A percentile compares a stretch with the other conserved stretches of the same genome.
Evolutionary conservation across 2,329 filamentous ascomycete species (phyloP).

Genomic region (Hypomyces rosellus): DNA sequence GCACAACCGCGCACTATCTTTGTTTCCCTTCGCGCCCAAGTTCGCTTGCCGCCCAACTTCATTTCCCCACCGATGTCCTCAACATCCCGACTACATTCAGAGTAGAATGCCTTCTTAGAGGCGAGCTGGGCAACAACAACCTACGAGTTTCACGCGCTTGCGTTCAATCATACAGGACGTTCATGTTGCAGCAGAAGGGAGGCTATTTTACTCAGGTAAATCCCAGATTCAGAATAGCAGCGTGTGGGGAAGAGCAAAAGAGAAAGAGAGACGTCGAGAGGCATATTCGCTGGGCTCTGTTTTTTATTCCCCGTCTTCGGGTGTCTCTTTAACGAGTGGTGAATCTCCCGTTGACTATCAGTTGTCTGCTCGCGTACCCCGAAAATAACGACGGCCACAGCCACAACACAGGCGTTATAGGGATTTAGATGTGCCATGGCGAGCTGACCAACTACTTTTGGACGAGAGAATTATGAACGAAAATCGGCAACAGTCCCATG

Average conservation of each 20-base stretch:
- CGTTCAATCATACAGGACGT: background rate
- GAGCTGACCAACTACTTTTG: conserved; percentile 8
- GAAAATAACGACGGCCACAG: background rate
- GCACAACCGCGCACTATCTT: no score
- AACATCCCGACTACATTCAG: no score
- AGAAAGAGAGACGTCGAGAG: background rate
- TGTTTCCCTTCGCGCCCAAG: no score
- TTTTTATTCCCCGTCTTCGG: no score
- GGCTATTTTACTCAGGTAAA: background rate
- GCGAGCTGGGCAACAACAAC: background rate
- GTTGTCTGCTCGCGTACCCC: background rate
- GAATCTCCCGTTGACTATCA: no score
- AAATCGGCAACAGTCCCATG: background rate
- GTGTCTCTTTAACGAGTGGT: no score
- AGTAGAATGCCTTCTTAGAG: background rate
- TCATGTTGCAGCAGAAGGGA: background rate
- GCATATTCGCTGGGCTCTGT: no score
- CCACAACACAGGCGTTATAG: background rate
- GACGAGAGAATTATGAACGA: conserved; percentile 11
- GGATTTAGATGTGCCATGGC: conserved; percentile 11
- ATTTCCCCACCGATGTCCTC: no score
- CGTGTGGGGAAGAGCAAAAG: background rate
- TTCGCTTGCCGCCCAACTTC: no score
- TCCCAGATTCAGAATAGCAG: background rate
- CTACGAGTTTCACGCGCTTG: background rate